Conservation (phyloP, 176 grass and related monocot genomes). For the Guadua angustifolia region DNA sequence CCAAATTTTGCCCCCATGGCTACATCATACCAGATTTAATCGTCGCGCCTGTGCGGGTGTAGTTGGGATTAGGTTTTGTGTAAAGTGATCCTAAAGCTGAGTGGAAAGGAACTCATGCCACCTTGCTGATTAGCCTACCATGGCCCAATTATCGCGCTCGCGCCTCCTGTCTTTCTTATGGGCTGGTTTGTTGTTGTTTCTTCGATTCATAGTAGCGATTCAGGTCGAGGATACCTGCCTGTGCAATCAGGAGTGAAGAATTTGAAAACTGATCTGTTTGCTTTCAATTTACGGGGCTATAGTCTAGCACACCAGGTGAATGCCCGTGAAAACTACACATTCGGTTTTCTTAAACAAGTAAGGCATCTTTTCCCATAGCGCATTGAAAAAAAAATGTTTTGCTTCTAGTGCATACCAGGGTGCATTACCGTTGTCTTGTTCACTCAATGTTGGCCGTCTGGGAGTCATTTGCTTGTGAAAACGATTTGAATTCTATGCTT, state of each 20-base stretch:
- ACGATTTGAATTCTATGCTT: neutral
- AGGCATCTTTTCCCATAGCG: neutral
- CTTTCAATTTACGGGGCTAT: no score
- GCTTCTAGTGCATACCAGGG: neutral
- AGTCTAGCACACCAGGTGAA: neutral
- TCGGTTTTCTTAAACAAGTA: neutral
- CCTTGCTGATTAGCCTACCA: neutral
- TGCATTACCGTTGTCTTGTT: neutral
- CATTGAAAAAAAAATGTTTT: neutral
- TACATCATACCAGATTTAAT: constrained; percentile 41
- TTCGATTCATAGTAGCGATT: neutral
- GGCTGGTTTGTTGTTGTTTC: constrained; percentile 24
- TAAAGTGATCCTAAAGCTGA: neutral
- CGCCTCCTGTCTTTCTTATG: neutral
- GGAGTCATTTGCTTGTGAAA: neutral
- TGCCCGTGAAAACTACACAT: neutral
- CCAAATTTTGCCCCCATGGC: neutral
- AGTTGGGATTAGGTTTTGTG: constrained; percentile 6
- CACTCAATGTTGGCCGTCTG: neutral
- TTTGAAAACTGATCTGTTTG: neutral
- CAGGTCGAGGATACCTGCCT: constrained; percentile 4
- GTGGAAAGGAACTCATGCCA: neutral
- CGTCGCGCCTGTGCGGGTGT: neutral
- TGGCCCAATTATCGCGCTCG: neutral
- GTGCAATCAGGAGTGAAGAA: neutral